Conservation (phyloP, 1,284 basidiomycete genomes). For the Thecaphora frezii region DNA sequence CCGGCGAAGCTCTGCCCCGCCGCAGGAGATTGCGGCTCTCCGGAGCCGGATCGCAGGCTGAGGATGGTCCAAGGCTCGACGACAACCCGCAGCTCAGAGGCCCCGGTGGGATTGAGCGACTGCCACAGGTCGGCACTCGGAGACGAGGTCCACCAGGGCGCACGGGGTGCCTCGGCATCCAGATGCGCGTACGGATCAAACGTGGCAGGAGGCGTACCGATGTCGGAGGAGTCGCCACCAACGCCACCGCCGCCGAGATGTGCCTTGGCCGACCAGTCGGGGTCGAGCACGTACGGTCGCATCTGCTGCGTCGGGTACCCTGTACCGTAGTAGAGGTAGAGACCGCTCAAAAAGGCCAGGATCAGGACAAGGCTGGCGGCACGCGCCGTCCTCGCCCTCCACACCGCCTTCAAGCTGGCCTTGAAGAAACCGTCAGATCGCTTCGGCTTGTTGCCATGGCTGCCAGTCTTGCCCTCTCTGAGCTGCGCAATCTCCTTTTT, state of each 20-base stretch:
- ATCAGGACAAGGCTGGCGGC: slow-evolving; percentile 73
- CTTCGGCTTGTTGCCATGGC: slow-evolving; percentile 4
- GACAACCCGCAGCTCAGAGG: slow-evolving; percentile 73
- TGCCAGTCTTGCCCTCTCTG: background rate
- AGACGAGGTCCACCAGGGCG: slow-evolving; percentile 52
- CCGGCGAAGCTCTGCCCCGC: slow-evolving; percentile 59
- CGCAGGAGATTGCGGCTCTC: slow-evolving; percentile 12
- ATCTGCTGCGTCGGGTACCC: slow-evolving; percentile 34
- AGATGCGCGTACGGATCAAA: slow-evolving; percentile 49
- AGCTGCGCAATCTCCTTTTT: slow-evolving; percentile 4
- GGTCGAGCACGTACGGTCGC: slow-evolving; percentile 19
- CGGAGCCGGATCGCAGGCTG: slow-evolving; percentile 64
- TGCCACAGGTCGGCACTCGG: slow-evolving; percentile 69
- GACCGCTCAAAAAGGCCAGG: slow-evolving; percentile 40
- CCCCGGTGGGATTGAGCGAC: slow-evolving; percentile 73
- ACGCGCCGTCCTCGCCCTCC: slow-evolving; percentile 70
- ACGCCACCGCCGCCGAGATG: background rate
- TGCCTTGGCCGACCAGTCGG: slow-evolving; percentile 14
- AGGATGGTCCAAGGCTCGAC: slow-evolving; percentile 78
- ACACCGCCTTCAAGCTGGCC: slow-evolving; percentile 18
- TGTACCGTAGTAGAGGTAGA: slow-evolving; percentile 53
- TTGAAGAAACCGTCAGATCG: slow-evolving; percentile 10
- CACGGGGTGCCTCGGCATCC: slow-evolving; percentile 5
- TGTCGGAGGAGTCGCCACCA: too few species aligned
- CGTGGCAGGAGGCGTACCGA: slow-evolving; percentile 1